These are phyloP conservation scores for Podospora appendiculata DNA, from an alignment of 495 filamentous ascomycete genomes.

Conservation along the genomic window DNA sequence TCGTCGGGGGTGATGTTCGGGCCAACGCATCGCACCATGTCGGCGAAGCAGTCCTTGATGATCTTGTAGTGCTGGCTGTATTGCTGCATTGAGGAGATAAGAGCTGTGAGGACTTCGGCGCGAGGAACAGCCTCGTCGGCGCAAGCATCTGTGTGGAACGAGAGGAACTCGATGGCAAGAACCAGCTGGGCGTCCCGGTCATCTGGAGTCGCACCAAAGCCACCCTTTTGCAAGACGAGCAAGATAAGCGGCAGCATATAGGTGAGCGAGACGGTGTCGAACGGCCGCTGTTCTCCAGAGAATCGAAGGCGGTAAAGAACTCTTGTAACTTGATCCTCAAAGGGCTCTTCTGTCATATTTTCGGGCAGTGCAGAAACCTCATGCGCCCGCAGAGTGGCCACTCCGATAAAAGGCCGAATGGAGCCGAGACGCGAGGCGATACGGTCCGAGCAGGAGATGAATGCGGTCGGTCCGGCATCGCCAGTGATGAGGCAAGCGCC, in stretches of 20 bases:
- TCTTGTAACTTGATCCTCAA: conserved; percentile 81
- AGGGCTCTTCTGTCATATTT: conserved; percentile 65
- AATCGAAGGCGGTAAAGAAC: conserved; percentile 87
- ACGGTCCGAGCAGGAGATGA: conserved; percentile 65
- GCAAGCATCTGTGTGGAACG: conserved; percentile 74
- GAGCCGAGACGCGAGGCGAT: conserved; percentile 68
- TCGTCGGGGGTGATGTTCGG: conserved; percentile 65
- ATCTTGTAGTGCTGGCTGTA: conserved; percentile 91
- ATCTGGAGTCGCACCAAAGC: conserved; percentile 63
- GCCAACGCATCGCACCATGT: conserved; percentile 73
- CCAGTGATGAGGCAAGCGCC: conserved; percentile 77
- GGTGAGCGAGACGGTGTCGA: conserved; percentile 75
- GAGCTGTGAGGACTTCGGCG: conserved; percentile 54
- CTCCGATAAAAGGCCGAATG: conserved; percentile 72
- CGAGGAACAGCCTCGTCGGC: conserved; percentile 68
- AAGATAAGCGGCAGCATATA: conserved; percentile 82
- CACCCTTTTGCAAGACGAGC: conserved; percentile 65
- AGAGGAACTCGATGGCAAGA: conserved; percentile 81
- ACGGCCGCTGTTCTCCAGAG: conserved; percentile 81
- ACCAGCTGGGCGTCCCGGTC: conserved; percentile 83
- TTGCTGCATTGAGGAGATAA: conserved; percentile 76
- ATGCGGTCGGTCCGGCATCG: conserved; percentile 68
- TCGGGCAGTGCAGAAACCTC: conserved; percentile 63
- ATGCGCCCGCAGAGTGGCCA: conserved; percentile 74
- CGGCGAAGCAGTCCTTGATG: conserved; percentile 82